A percentile compares a stretch with the other conserved stretches of the same genome.
phyloP scores from a whole-genome alignment of 306 rosid genomes.

The Castanopsis chinensis region DNA sequence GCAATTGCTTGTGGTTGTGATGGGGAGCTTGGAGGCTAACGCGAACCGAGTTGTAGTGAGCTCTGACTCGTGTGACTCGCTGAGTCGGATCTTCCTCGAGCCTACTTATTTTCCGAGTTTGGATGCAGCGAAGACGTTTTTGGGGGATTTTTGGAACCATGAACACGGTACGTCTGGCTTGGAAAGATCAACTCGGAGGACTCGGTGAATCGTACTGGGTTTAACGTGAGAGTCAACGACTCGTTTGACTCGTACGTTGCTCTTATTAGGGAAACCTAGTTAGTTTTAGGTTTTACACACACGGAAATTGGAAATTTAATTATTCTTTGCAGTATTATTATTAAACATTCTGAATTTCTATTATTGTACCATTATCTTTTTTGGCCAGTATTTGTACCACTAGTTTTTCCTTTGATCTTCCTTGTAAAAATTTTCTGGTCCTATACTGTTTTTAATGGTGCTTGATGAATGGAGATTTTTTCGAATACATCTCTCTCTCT shows the following conservation, averaged over 20 bases:
- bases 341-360: neutral
- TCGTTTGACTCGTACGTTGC: neutral
- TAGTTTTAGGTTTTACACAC: neutral
- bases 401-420: neutral
- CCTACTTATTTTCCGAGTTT: slow-evolving; percentile 90
- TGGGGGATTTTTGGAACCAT: slow-evolving; percentile 50
- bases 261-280: neutral
- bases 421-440: neutral
- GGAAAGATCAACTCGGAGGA: neutral
- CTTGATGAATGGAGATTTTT: no score
- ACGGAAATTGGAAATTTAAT: neutral
- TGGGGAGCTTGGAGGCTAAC: slow-evolving; percentile 79
- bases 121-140: slow-evolving; percentile 92
- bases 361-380: no score
- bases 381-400: no score
- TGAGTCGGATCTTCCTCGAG: slow-evolving; percentile 72
- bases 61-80: slow-evolving; percentile 58
- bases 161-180: neutral
- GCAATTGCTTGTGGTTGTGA: slow-evolving; percentile 64
- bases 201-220: neutral
- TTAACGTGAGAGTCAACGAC: neutral
- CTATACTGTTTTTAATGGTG: no score
- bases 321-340: neutral
- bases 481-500: no score
- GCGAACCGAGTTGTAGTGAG: slow-evolving; percentile 65